These are phyloP conservation scores for Hypoxylon sp. DNA, from an alignment of 2,329 filamentous ascomycete species.

Conservation along the genomic window DNA sequence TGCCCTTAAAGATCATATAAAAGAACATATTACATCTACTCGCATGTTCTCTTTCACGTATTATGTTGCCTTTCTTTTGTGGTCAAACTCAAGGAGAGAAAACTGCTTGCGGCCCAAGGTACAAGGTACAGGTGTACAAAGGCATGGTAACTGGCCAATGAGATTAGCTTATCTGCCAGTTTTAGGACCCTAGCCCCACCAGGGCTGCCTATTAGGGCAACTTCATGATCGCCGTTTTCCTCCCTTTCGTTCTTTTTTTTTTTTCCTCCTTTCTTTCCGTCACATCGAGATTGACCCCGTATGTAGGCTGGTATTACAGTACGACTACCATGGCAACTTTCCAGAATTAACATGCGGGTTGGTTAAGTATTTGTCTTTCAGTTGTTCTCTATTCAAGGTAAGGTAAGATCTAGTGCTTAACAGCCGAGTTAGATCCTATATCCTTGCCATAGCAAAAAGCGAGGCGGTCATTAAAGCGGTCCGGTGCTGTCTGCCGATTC, in stretches of 20 bases:
- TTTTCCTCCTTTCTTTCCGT: background rate
- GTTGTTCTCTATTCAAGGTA: too few relatives aligned
- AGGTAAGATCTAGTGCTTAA: background rate
- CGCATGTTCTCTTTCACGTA: constrained; percentile 4
- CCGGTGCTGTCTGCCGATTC: too few relatives aligned
- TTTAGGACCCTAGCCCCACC: constrained; percentile 13
- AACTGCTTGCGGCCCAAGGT: constrained; percentile 35
- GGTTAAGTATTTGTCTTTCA: too few relatives aligned
- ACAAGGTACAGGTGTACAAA: constrained; percentile 11
- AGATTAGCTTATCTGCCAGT: constrained; percentile 17
- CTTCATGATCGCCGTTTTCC: background rate
- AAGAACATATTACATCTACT: constrained; percentile 1
- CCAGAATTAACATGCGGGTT: too few relatives aligned
- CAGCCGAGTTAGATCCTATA: background rate
- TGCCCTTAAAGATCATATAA: background rate
- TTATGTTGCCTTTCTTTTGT: constrained; percentile 20
- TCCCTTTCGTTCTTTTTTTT: background rate
- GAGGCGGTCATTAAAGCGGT: background rate
- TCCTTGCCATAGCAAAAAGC: background rate
- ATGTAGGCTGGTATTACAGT: too few relatives aligned
- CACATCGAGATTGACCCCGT: too few relatives aligned
- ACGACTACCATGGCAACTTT: too few relatives aligned
- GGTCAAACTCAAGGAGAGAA: constrained; percentile 14
- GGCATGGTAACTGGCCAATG: constrained; percentile 22
- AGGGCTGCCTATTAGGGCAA: constrained; percentile 25